Conservation (phyloP, 1,284 basidiomycete genomes). For the Apiotrichum domesticum region DNA sequence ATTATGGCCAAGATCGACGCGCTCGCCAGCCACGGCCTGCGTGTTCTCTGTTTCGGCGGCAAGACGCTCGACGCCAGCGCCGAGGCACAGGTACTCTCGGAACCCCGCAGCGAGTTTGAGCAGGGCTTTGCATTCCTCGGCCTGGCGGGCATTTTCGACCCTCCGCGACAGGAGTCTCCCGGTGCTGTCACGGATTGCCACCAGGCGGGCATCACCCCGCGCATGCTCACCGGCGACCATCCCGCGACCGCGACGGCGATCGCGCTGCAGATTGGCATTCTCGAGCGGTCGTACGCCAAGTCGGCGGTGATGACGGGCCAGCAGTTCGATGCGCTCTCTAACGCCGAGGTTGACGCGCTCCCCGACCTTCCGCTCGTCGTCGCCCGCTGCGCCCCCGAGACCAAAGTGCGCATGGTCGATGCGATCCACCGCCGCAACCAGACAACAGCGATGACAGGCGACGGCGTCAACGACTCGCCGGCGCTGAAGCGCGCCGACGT, state of each 20-base stretch:
- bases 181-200: conserved; percentile 60
- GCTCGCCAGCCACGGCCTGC: conserved; percentile 57
- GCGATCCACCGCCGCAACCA: conserved; percentile 53
- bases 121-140: conserved; percentile 57
- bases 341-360: conserved; percentile 57
- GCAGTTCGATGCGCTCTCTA: conserved; percentile 60
- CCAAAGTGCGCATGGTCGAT: conserved; percentile 56
- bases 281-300: conserved; percentile 48
- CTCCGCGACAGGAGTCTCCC: conserved; percentile 60
- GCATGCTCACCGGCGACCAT: conserved; percentile 57
- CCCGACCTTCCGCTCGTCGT: conserved; percentile 56
- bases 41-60: conserved; percentile 48
- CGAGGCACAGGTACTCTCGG: conserved; percentile 32
- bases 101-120: conserved; percentile 55
- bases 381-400: conserved; percentile 55
- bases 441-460: conserved; percentile 49
- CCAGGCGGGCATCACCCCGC: conserved; percentile 60
- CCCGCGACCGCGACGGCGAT: conserved; percentile 51
- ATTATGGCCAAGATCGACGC: conserved; percentile 51
- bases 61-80: conserved; percentile 47
- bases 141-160: conserved; percentile 62
- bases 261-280: conserved; percentile 52
- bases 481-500: conserved; percentile 56
- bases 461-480: conserved; percentile 58
- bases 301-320: conserved; percentile 52